These are phyloP conservation scores for Dysphania ambrosioides DNA, from an alignment of 148 eudicot genomes.

Conservation along the genomic window DNA sequence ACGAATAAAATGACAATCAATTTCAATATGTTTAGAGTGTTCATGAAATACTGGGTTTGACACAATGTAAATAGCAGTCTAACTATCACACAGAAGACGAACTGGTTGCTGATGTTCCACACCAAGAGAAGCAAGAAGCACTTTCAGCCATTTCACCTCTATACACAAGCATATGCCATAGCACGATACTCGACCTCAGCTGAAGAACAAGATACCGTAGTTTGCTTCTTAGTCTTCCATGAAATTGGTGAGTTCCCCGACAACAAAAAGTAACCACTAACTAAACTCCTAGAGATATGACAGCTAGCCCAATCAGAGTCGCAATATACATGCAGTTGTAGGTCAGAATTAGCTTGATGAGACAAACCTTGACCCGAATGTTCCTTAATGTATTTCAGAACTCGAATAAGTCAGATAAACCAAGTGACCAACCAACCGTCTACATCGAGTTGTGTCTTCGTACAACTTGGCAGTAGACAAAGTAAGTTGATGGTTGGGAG, in stretches of 20 bases:
- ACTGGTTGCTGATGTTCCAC: not conserved
- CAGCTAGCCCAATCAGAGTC: slow-evolving; percentile 15
- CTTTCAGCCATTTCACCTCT: not conserved
- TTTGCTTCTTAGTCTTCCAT: too few species aligned
- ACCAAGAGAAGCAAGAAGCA: not conserved
- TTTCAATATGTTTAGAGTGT: not conserved
- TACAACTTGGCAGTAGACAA: too few species aligned
- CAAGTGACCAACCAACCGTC: too few species aligned
- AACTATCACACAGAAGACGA: not conserved
- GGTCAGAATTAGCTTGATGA: not conserved
- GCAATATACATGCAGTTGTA: not conserved
- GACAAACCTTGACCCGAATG: not conserved
- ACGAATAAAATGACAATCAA: too few species aligned
- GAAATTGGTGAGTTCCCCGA: not conserved
- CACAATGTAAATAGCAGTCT: not conserved
- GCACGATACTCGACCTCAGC: too few species aligned
- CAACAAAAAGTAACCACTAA: not conserved
- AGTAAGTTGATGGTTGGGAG: too few species aligned
- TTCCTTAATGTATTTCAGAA: not conserved
- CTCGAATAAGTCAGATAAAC: too few species aligned
- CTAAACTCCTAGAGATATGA: not conserved
- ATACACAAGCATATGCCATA: not conserved
- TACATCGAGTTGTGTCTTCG: too few species aligned
- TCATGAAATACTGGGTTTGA: slow-evolving; percentile 1
- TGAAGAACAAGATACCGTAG: too few species aligned